Percentiles rank a stretch among this genome's conserved stretches.
These are phyloP conservation scores for Lactarius indigo DNA, from an alignment of 768 basidiomycete genomes.

Conservation along the genomic window DNA sequence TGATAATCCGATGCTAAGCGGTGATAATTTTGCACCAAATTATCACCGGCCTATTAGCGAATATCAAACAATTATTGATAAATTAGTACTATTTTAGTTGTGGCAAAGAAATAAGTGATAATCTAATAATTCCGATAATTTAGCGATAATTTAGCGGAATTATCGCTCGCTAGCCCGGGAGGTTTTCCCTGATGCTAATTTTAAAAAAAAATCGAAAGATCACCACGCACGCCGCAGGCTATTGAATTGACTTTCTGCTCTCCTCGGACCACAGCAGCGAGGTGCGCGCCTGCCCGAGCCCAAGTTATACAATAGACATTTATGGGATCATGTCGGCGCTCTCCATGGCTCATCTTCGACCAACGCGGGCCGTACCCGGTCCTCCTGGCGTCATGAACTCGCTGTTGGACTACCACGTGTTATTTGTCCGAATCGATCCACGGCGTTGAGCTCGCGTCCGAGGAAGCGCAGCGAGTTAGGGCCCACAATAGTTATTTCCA, in stretches of 20 bases:
- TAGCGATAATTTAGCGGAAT: no score
- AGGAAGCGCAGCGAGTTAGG: background rate
- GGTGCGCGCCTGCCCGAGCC: no score
- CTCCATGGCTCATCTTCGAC: background rate
- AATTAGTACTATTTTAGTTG: no score
- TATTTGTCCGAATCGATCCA: background rate
- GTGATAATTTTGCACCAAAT: no score
- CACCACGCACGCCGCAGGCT: background rate
- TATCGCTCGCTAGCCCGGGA: no score
- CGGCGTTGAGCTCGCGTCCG: background rate
- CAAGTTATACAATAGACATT: background rate
- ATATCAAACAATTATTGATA: no score
- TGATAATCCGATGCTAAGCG: no score
- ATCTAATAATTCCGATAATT: no score
- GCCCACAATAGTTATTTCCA: no score
- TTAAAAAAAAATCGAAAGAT: background rate
- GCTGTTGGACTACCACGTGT: background rate
- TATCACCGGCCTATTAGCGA: no score
- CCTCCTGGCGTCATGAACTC: background rate
- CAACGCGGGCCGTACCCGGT: background rate
- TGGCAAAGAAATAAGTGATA: no score
- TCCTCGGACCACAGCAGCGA: background rate
- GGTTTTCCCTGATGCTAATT: no score
- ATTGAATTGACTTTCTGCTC: background rate
- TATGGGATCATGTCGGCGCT: background rate